A percentile compares a stretch with the other conserved stretches of the same genome.
Evolutionary conservation across 1,139 yeast species (phyloP).

Genomic region (Blastobotrys buckinghamii): DNA sequence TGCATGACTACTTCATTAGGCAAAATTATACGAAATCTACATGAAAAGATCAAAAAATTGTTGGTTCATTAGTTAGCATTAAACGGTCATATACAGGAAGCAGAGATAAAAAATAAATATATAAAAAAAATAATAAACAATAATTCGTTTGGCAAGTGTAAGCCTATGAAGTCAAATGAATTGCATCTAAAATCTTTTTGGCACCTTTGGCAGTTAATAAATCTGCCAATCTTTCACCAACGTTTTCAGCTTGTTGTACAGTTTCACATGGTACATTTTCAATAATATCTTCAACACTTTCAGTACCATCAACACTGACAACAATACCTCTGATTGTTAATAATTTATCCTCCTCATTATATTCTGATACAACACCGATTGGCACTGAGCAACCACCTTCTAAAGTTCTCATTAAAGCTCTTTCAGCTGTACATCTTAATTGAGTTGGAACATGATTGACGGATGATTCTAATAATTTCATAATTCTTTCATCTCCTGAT

Average conservation of each 20-base stretch:
- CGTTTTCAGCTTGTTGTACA: slow-evolving; percentile 58
- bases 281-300: slow-evolving; percentile 53
- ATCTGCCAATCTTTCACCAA: slow-evolving; percentile 69
- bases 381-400: slow-evolving; percentile 99
- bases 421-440: slow-evolving; percentile 81
- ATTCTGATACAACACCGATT: slow-evolving; percentile 75
- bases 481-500: slow-evolving; percentile 54
- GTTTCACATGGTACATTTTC: slow-evolving; percentile 31
- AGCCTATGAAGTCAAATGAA: slow-evolving; percentile 52
- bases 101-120: not conserved
- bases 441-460: slow-evolving; percentile 67
- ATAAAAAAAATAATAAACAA: slow-evolving; percentile 9
- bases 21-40: not conserved
- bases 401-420: slow-evolving; percentile 76
- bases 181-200: slow-evolving; percentile 69
- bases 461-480: slow-evolving; percentile 46
- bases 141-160: not conserved
- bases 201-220: slow-evolving; percentile 72
- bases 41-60: not conserved
- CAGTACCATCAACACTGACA: slow-evolving; percentile 76
- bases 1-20: too few relatives aligned
- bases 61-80: not conserved
- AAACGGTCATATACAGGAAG: slow-evolving; percentile 3
- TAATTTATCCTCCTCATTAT: slow-evolving; percentile 40
- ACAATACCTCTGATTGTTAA: slow-evolving; percentile 61